Evolutionary conservation across 1,139 yeast species (phyloP).

Genomic region (Geotrichum aggregatum): DNA sequence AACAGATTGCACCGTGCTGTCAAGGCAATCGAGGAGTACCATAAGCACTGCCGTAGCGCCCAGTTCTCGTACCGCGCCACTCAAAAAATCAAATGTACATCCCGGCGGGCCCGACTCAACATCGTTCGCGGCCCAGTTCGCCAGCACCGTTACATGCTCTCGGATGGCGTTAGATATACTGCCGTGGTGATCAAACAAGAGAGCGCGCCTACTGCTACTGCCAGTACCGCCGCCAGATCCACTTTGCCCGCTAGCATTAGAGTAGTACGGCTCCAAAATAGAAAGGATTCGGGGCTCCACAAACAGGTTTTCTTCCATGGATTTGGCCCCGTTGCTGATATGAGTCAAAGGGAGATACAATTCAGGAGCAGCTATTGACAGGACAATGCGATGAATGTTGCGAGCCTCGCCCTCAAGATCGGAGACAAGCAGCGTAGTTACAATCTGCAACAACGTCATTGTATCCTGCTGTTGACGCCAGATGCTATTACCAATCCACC

Average conservation of each 20-base stretch:
- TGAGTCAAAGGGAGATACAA: slow-evolving; percentile 27
- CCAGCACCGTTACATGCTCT: slow-evolving; percentile 29
- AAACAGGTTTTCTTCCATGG: slow-evolving; percentile 10
- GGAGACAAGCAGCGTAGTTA: slow-evolving; percentile 38
- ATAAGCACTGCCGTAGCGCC: slow-evolving; percentile 49
- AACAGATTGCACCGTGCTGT: slow-evolving; percentile 21
- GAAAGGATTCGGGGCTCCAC: slow-evolving; percentile 20
- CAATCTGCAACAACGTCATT: slow-evolving; percentile 34
- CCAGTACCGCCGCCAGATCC: background rate
- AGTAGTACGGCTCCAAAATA: slow-evolving; percentile 17
- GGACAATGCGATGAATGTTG: slow-evolving; percentile 38
- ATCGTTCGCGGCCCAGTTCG: slow-evolving; percentile 30
- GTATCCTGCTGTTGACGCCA: slow-evolving; percentile 38
- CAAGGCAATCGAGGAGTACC: slow-evolving; percentile 30
- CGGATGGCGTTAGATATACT: slow-evolving; percentile 22
- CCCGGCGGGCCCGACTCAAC: slow-evolving; percentile 30
- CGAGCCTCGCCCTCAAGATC: slow-evolving; percentile 41
- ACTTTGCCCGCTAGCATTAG: background rate
- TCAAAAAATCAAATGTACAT: slow-evolving; percentile 51
- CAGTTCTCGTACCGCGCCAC: slow-evolving; percentile 46
- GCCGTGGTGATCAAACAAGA: background rate
- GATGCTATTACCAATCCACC: slow-evolving; percentile 40
- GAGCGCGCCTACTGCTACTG: background rate
- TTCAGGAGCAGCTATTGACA: slow-evolving; percentile 35
- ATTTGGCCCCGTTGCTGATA: slow-evolving; percentile 10